Percentiles rank a stretch among this genome's conserved stretches.
Evolutionary conservation across 163 green algal genomes (phyloP).

Genomic region (Chloromonas sp.): DNA sequence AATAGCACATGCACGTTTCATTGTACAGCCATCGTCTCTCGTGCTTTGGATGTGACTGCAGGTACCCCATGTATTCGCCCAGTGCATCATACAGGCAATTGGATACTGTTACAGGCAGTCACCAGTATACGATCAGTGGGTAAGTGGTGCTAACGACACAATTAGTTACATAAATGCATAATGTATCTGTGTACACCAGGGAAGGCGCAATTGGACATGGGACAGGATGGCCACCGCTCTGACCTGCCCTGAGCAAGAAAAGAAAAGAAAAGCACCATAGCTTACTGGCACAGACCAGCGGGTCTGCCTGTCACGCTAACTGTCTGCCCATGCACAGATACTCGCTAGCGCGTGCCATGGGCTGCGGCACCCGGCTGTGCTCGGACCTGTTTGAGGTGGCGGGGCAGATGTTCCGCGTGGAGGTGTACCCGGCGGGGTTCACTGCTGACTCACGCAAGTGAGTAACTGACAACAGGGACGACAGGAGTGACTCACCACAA

Average conservation of each 20-base stretch:
- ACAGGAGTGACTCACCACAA: background rate
- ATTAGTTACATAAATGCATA: too few species aligned
- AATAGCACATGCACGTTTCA: too few species aligned
- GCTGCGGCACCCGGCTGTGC: constrained; percentile 39
- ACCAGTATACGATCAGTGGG: constrained; percentile 42
- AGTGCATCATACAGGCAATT: constrained; percentile 30
- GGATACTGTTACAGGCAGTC: constrained; percentile 23
- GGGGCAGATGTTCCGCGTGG: constrained; percentile 43
- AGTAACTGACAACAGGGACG: background rate
- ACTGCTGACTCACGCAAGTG: constrained; percentile 19
- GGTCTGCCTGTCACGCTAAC: background rate
- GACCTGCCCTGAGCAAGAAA: too few species aligned
- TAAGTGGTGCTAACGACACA: constrained; percentile 1
- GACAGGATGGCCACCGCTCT: too few species aligned
- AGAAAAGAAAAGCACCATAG: too few species aligned
- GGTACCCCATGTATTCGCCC: constrained; percentile 17
- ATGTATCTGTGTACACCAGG: too few species aligned
- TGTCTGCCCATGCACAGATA: constrained; percentile 18
- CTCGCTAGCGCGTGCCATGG: constrained; percentile 35
- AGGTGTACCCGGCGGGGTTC: constrained; percentile 43
- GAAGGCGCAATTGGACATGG: too few species aligned
- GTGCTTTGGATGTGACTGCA: background rate
- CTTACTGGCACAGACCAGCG: background rate
- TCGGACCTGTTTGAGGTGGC: constrained; percentile 49
- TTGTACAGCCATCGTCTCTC: too few species aligned